Conservation (phyloP, 805 yeast genomes). For the Saccharomycopsis synnaedendra region DNA sequence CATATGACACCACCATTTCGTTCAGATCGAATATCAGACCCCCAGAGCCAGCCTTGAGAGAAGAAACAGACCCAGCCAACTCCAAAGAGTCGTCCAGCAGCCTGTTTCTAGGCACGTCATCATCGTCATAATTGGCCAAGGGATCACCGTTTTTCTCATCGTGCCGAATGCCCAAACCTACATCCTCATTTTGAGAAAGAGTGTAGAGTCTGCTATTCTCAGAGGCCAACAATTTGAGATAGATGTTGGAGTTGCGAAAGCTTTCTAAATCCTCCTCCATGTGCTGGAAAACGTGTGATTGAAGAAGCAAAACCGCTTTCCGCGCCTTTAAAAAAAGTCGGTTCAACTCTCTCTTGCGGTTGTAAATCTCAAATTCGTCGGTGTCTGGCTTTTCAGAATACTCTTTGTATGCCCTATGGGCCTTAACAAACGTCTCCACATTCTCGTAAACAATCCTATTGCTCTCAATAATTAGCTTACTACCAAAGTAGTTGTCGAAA, state of each 20-base stretch:
- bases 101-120: not conserved
- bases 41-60: not conserved
- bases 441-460: slow-evolving; percentile 15
- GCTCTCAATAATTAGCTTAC: slow-evolving; percentile 13
- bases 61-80: not conserved
- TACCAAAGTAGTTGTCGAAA: slow-evolving; percentile 13
- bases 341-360: slow-evolving; percentile 8
- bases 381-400: slow-evolving; percentile 3
- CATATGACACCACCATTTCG: slow-evolving; percentile 26
- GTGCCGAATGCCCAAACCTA: slow-evolving; percentile 6
- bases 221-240: slow-evolving; percentile 37
- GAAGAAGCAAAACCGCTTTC: slow-evolving; percentile 46
- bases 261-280: slow-evolving; percentile 45
- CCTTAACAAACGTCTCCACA: slow-evolving; percentile 12
- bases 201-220: slow-evolving; percentile 4
- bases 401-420: slow-evolving; percentile 10
- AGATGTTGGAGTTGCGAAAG: slow-evolving; percentile 49
- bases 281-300: slow-evolving; percentile 36
- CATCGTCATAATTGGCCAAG: slow-evolving; percentile 4
- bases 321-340: slow-evolving; percentile 42
- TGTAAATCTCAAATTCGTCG: slow-evolving; percentile 7
- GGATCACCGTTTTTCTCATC: slow-evolving; percentile 13
- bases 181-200: not conserved
- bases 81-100: not conserved
- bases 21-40: slow-evolving; percentile 10